These are phyloP conservation scores for Cryptosporidium bovis DNA, from an alignment of 169 alveolate genomes.

Conservation along the genomic window DNA sequence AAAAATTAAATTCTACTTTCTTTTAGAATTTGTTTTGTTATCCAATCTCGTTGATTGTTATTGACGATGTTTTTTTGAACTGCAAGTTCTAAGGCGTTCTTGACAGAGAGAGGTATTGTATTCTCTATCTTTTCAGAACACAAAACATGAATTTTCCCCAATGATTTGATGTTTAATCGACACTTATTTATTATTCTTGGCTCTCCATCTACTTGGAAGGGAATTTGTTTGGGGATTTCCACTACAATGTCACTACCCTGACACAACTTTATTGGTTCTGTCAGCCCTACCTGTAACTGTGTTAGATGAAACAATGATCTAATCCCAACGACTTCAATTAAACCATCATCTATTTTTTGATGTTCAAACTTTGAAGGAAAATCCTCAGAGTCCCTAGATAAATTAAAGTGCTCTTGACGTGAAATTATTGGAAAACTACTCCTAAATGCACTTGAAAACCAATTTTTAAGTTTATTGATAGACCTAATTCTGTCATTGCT, in stretches of 20 bases:
- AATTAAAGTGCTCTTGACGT: neutral
- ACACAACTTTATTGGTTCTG: conserved; percentile 78
- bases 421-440: neutral
- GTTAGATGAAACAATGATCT: conserved; percentile 80
- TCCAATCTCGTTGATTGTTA: conserved; percentile 28
- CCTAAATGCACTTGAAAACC: conserved; percentile 34
- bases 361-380: conserved; percentile 29
- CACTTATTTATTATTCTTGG: conserved; percentile 76
- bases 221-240: conserved; percentile 74
- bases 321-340: conserved; percentile 83
- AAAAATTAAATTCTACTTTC: conserved; percentile 49
- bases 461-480: conserved; percentile 15
- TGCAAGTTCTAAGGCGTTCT: conserved; percentile 65
- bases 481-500: conserved; percentile 9
- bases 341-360: conserved; percentile 81
- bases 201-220: conserved; percentile 81
- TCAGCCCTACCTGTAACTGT: conserved; percentile 83
- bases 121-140: conserved; percentile 54
- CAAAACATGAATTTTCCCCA: conserved; percentile 48
- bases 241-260: conserved; percentile 77
- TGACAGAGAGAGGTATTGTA: conserved; percentile 28
- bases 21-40: conserved; percentile 26
- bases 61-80: conserved; percentile 35
- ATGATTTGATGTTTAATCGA: conserved; percentile 12
- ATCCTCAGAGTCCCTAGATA: neutral